Evolutionary conservation across 148 eudicot genomes (phyloP), one percentile per base, ranked within the genome.

Genomic region (Beta vulgaris): DNA sequence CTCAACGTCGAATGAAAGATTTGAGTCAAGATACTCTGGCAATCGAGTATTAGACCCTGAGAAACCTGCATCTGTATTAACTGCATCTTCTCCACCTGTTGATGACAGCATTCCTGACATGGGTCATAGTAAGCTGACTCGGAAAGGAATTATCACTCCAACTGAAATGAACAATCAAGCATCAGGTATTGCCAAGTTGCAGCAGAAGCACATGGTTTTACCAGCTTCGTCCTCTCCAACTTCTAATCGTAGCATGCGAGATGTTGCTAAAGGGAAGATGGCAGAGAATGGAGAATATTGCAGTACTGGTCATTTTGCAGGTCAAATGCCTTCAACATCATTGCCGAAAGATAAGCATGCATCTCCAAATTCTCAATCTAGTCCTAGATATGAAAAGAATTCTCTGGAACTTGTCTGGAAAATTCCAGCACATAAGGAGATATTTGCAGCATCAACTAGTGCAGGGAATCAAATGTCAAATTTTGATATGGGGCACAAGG

Each of bases 141-240:
- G 66, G 54, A 68, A 62, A 61, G 35, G 53, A 74, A 75, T 39
- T 35, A 23, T 37, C 61, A 51, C 29, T 26, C 15, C 59, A 26
- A 48, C 21, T 14, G 60, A 69, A 40, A 35, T 31, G 58, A 69
- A 62, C 25, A 72, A 67, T 80, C 73, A 76, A 54, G 14, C 62
- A 40, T 58, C 80, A 60, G 28, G 6, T 12, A 9, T 57, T 35
- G 69, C 65, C 23, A 25, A 59, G 43, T 59, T 58, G 35, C 74
- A 75, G 73, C 70, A 78, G 32, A 77, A 69, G 46, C 71, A 70
- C 68, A 29, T 21, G 35, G 42, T 77, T 42, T 51, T 43, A 16
- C 67, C 73, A 43, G 65, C 80, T 59, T 77, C 86, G 4, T 81
- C 86, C 53, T 72, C 82, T 48, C 73, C 75, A n/a, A 60, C 75